Evolutionary conservation across 2,329 filamentous ascomycete species (phyloP), one percentile per base, ranked within the genome.

Genomic region (Aspergillus clavatus): DNA sequence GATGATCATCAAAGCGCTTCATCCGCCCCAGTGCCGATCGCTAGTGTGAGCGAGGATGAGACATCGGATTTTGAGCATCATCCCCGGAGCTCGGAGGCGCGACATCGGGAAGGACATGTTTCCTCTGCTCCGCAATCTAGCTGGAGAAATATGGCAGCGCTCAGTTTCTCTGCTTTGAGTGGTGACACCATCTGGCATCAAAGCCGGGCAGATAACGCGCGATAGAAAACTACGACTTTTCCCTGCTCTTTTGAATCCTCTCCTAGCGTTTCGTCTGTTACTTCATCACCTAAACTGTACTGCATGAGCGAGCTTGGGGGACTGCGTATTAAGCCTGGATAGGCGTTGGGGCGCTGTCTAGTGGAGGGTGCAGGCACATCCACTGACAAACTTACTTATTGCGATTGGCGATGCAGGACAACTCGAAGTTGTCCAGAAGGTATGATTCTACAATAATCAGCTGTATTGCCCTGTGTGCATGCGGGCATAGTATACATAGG

Each of bases 11-110:
- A 74, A 42, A 70, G 72, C 21, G 72, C 74, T 5, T 71, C 74
- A 3, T 76, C 76, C 21, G 71, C 77, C 4, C 75, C 75, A 21
- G 67, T 73, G 24, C 74, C 73, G 7, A 71, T 79, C 12, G 63
- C 69, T 3, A 53, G 57, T 42, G 46, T 57, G 21, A 55, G 56
- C 21, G 64, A 65, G 23, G 62, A 68, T 33, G 60, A 61, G n/a
- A 59, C 63, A 24, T 64, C 63, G 3, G 73, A 76, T 45, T 53
- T 72, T 8, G 73, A 75, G 45, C 65, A 67, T 21, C 71, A 67
- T 22, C 71, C 64, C 24, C 62, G 63, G 10, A 60, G 56, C 31
- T 46, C 60, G 7, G 61, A 63, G 21, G 55, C 55, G 16, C 66
- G 66, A 5, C 58, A 67, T 27, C 59, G 71, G 28, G 62, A 61